A percentile compares a stretch with the other conserved stretches of the same genome.
phyloP scores from a whole-genome alignment of 208 protist species.

The Leptomonas pyrrhocoris region DNA sequence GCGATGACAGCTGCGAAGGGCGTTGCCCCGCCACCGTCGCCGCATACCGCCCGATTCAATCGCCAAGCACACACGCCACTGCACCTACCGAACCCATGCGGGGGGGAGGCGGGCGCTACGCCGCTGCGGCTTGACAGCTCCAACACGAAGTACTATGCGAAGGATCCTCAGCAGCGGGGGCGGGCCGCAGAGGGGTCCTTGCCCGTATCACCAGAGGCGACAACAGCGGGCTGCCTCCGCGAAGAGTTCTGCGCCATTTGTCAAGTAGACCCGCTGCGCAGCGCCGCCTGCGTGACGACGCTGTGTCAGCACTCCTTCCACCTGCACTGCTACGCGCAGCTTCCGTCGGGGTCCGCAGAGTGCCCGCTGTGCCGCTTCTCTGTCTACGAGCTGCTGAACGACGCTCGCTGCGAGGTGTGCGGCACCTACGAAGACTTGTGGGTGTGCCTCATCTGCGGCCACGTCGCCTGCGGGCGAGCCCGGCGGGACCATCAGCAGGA shows the following conservation, averaged over 20 bases:
- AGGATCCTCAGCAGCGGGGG: neutral
- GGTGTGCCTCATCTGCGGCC: constrained; percentile 86
- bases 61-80: constrained; percentile 5
- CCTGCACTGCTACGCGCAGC: constrained; percentile 62
- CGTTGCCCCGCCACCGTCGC: constrained; percentile 5
- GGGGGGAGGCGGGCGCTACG: neutral
- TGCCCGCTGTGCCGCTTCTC: constrained; percentile 88
- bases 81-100: constrained; percentile 1
- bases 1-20: neutral
- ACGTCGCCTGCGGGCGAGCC: constrained; percentile 70
- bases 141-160: neutral
- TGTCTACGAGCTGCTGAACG: constrained; percentile 67
- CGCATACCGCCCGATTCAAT: neutral
- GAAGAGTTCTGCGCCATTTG: constrained; percentile 77
- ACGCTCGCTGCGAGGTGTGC: constrained; percentile 72
- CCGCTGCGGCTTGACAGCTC: constrained; percentile 8
- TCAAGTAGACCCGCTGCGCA: constrained; percentile 52
- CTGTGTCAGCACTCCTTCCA: constrained; percentile 83
- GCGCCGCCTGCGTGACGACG: constrained; percentile 55
- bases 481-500: constrained; percentile 51
- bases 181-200: neutral
- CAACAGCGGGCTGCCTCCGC: neutral
- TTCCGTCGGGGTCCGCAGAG: constrained; percentile 45
- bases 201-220: too few relatives aligned
- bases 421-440: constrained; percentile 79